Evolutionary conservation across 257 asterid genomes (phyloP).

Genomic region (Nicotiana undulata): DNA sequence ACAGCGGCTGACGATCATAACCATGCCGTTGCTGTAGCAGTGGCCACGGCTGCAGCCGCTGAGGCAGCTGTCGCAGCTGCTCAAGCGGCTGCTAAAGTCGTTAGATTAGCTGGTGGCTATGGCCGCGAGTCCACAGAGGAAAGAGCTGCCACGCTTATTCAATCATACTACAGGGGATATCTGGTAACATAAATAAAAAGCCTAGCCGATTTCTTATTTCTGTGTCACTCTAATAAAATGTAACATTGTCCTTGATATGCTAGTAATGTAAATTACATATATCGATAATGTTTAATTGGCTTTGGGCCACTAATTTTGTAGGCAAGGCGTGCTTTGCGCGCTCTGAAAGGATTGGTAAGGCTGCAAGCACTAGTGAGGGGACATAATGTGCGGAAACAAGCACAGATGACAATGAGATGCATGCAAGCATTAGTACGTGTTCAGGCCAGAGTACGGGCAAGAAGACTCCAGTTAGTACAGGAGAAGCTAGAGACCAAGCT

Average conservation of each 20-base stretch:
- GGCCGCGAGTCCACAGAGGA: conserved; percentile 70
- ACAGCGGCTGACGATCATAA: conserved; percentile 44
- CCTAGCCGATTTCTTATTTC: background rate
- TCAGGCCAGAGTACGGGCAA: conserved; percentile 78
- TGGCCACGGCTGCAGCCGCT: conserved; percentile 86
- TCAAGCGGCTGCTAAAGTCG: conserved; percentile 85
- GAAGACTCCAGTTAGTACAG: conserved; percentile 52
- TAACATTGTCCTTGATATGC: background rate
- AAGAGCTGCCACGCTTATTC: conserved; percentile 65
- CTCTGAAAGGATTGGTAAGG: conserved; percentile 86
- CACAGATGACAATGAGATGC: conserved; percentile 95
- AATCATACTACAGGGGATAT: conserved; percentile 83
- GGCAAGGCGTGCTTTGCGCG: conserved; percentile 91
- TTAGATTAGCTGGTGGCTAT: conserved; percentile 55
- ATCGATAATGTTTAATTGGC: background rate
- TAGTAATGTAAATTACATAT: background rate
- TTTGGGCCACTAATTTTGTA: conserved; percentile 6
- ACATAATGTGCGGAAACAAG: conserved; percentile 85
- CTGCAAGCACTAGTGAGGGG: conserved; percentile 93
- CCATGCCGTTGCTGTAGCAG: conserved; percentile 71
- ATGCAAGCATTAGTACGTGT: conserved; percentile 94
- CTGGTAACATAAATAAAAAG: conserved; percentile 34
- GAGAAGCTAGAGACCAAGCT: conserved; percentile 36
- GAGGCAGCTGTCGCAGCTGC: conserved; percentile 91
- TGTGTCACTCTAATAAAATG: background rate